These are phyloP conservation scores for Xerocomellus chrysenteron DNA, from an alignment of 768 basidiomycete species.

Conservation along the genomic window DNA sequence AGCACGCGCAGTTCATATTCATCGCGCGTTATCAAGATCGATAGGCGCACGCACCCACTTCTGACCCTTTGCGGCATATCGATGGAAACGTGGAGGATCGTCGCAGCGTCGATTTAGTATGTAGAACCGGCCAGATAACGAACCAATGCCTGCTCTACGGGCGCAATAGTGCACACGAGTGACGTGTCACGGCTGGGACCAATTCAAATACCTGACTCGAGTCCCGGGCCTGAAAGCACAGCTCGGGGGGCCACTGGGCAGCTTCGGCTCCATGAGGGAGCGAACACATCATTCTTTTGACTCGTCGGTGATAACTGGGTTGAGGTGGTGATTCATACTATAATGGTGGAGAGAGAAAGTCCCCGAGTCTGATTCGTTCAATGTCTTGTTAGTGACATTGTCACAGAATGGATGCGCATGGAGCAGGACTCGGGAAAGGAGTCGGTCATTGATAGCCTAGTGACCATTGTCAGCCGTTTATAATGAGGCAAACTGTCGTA, in stretches of 20 bases:
- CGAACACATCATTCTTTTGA: too few species aligned
- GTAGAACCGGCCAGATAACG: not conserved
- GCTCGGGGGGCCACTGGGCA: too few species aligned
- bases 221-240: not conserved
- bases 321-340: not conserved
- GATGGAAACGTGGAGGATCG: constrained; percentile 40
- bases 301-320: not conserved
- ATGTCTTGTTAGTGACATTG: too few species aligned
- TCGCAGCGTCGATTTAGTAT: not conserved
- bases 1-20: constrained; percentile 13
- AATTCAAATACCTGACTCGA: not conserved
- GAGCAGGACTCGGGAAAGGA: too few species aligned
- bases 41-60: constrained; percentile 14
- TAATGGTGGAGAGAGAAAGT: not conserved
- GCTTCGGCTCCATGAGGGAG: not conserved
- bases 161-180: not conserved
- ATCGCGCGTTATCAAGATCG: not conserved
- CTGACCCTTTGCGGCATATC: constrained; percentile 23
- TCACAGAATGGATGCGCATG: too few species aligned
- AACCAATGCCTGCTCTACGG: not conserved
- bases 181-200: too few species aligned
- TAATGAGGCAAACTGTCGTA: too few species aligned
- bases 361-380: not conserved
- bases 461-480: too few species aligned
- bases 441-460: too few species aligned